A percentile compares a stretch with the other conserved stretches of the same genome.
Evolutionary conservation across 2,329 filamentous ascomycete genomes (phyloP).

Genomic region (Chaetothyriales sp.): DNA sequence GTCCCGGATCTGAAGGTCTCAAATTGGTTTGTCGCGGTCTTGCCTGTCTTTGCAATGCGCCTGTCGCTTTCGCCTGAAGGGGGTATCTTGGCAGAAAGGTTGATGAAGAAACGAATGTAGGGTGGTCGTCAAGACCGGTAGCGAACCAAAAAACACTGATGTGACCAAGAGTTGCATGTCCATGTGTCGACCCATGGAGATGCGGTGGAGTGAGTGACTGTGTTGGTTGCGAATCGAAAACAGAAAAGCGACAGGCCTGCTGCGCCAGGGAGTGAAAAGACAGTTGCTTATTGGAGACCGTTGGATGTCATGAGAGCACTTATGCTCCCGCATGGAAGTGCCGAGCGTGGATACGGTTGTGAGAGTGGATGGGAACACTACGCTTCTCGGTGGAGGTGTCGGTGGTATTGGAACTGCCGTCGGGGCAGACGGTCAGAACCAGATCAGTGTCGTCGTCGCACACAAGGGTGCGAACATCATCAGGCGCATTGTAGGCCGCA

Average conservation of each 20-base stretch:
- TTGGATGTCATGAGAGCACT: neutral
- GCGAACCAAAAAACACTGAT: constrained; percentile 11
- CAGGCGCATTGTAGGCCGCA: constrained; percentile 17
- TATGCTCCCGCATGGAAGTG: constrained; percentile 10
- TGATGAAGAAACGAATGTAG: neutral
- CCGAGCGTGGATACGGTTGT: constrained; percentile 16
- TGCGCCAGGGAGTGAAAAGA: constrained; percentile 1
- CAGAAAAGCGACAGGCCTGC: constrained; percentile 2
- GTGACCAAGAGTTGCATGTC: constrained; percentile 6
- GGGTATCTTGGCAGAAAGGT: neutral
- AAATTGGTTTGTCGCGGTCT: neutral
- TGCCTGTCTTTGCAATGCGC: neutral
- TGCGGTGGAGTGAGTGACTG: constrained; percentile 10
- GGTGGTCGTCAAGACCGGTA: constrained; percentile 15
- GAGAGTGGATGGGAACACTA: constrained; percentile 5
- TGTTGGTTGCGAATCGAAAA: constrained; percentile 10
- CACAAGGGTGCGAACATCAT: constrained; percentile 18
- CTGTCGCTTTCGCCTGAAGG: neutral
- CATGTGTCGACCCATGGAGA: constrained; percentile 17
- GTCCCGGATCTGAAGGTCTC: neutral
- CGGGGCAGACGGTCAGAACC: constrained; percentile 15
- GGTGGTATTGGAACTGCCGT: constrained; percentile 4
- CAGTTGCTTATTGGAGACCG: neutral
- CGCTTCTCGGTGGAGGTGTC: constrained; percentile 9
- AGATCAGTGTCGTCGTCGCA: constrained; percentile 14